Conservation (phyloP, 768 basidiomycete genomes). For the Pisolithus sp. region DNA sequence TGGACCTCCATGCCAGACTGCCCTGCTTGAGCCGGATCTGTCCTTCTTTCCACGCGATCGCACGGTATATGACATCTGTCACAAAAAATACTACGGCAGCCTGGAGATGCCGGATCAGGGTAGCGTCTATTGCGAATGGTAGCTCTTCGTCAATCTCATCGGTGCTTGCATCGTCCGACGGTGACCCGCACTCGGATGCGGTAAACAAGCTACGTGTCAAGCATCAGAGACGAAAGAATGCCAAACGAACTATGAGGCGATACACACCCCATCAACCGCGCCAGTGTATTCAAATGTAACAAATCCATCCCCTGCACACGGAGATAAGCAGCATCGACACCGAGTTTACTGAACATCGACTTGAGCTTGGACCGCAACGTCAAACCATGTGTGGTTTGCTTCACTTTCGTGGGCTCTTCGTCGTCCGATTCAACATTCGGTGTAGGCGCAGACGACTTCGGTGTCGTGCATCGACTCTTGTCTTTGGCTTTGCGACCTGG, state of each 20-base stretch:
- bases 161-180: conserved; percentile 12
- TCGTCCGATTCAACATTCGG: conserved; percentile 5
- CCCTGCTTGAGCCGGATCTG: conserved; percentile 51
- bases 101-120: conserved; percentile 42
- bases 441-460: conserved; percentile 5
- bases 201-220: conserved; percentile 24
- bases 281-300: conserved; percentile 31
- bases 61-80: conserved; percentile 42
- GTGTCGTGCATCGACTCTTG: neutral
- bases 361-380: conserved; percentile 43
- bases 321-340: conserved; percentile 41
- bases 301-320: conserved; percentile 36
- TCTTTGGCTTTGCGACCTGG: conserved; percentile 28
- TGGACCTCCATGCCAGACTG: conserved; percentile 53
- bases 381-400: conserved; percentile 27
- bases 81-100: conserved; percentile 45
- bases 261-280: conserved; percentile 37
- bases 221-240: conserved; percentile 5
- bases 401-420: conserved; percentile 4
- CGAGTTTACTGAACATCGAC: conserved; percentile 34
- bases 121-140: conserved; percentile 39
- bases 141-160: conserved; percentile 16
- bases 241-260: conserved; percentile 18
- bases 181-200: conserved; percentile 12
- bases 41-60: conserved; percentile 51